phyloP scores from a whole-genome alignment of 495 filamentous ascomycete genomes.

The Achaetomiella virescens region DNA sequence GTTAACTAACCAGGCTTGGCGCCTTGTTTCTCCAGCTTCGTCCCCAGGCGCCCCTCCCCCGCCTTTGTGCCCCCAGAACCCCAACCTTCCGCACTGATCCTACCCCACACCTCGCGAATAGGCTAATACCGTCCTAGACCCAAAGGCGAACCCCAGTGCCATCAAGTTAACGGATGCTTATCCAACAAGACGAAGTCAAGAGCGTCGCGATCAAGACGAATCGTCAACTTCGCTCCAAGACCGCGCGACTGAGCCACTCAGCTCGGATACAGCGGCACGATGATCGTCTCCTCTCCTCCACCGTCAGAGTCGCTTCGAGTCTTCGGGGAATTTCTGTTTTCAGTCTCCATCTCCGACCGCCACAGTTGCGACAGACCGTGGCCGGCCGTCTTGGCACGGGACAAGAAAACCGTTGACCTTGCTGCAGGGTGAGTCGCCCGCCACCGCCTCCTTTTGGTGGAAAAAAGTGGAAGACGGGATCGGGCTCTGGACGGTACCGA shows the following conservation, averaged over 20 bases:
- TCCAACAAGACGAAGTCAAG: too few species aligned
- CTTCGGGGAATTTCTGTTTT: constrained; percentile 2
- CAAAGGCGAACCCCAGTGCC: too few species aligned
- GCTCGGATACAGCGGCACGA: not conserved
- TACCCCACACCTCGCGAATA: constrained; percentile 8
- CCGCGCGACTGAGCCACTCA: too few species aligned
- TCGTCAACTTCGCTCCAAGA: too few species aligned
- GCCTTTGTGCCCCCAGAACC: not conserved
- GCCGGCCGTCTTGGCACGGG: constrained; percentile 5
- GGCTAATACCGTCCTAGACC: constrained; percentile 1
- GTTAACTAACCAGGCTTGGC: too few species aligned
- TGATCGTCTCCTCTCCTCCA: too few species aligned
- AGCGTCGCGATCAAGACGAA: too few species aligned
- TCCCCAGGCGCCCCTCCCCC: not conserved
- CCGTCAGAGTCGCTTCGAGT: not conserved
- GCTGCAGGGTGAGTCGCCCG: not conserved
- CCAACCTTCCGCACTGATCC: not conserved
- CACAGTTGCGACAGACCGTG: not conserved
- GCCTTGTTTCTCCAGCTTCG: not conserved
- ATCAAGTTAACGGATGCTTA: too few species aligned
- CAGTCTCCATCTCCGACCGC: not conserved
- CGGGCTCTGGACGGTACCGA: not conserved
- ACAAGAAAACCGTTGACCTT: constrained; percentile 3
- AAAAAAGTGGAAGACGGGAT: constrained; percentile 9
- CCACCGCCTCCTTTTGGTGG: constrained; percentile 14